phyloP scores from a whole-genome alignment of 345 rosid genomes.

The Melaleuca quinquenervia region DNA sequence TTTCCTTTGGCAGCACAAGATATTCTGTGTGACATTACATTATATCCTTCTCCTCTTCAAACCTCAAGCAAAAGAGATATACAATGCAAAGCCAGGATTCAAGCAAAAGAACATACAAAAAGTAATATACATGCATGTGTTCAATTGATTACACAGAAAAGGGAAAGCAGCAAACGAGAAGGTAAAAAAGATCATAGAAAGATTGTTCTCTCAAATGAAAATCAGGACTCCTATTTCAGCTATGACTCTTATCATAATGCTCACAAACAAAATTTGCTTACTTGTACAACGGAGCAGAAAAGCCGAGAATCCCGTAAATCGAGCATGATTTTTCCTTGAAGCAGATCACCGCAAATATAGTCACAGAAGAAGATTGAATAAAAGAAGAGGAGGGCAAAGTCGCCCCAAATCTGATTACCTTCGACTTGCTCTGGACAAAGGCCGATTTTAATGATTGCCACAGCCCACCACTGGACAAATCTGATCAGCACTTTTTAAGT shows the following conservation, averaged over 20 bases:
- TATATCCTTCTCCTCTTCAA: background rate
- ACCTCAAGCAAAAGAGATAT: background rate
- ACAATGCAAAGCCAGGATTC: background rate
- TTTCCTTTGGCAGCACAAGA: background rate
- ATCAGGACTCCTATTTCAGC: conserved; percentile 3
- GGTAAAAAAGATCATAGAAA: background rate
- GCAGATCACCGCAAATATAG: background rate
- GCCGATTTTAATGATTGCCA: conserved; percentile 80
- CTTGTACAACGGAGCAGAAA: background rate
- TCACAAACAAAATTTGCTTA: conserved; percentile 3
- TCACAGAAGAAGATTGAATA: too few species aligned
- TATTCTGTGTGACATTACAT: background rate
- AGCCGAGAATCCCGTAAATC: background rate
- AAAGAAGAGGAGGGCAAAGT: too few species aligned
- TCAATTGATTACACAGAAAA: conserved; percentile 42
- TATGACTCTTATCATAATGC: conserved; percentile 21
- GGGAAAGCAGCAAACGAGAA: conserved; percentile 21
- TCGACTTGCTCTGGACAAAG: conserved; percentile 10
- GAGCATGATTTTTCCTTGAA: background rate
- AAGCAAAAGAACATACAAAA: conserved; percentile 23
- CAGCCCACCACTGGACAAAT: conserved; percentile 56
- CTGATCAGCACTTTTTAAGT: conserved; percentile 49
- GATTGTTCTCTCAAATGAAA: background rate
- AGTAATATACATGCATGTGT: conserved; percentile 15
- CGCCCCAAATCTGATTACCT: too few species aligned